These are phyloP conservation scores for Parafenestella ontariensis DNA, from an alignment of 2,329 filamentous ascomycete species.

Conservation along the genomic window DNA sequence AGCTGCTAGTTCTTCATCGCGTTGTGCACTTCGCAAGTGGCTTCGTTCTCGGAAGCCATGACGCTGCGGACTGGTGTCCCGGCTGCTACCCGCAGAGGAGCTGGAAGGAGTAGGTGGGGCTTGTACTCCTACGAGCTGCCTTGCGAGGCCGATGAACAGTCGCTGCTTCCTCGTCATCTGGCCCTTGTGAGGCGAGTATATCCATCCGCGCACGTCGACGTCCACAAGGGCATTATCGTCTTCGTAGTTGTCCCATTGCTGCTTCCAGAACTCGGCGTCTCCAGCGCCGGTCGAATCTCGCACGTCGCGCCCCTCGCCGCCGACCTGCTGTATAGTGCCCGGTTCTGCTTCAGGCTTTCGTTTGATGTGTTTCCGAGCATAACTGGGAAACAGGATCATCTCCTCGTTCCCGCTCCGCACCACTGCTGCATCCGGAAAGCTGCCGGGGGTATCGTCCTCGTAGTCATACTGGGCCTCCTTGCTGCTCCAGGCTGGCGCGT, in stretches of 20 bases:
- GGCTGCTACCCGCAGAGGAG: slow-evolving; percentile 52
- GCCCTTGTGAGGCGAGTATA: slow-evolving; percentile 84
- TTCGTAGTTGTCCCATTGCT: slow-evolving; percentile 80
- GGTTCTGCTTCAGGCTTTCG: slow-evolving; percentile 47
- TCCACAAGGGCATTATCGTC: slow-evolving; percentile 87
- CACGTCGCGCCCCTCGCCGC: slow-evolving; percentile 51
- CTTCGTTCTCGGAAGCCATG: slow-evolving; percentile 45
- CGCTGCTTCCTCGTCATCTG: slow-evolving; percentile 88
- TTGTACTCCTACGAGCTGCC: slow-evolving; percentile 86
- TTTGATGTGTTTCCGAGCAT: slow-evolving; percentile 76
- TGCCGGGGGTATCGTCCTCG: slow-evolving; percentile 67
- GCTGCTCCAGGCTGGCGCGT: slow-evolving; percentile 56
- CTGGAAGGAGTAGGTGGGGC: slow-evolving; percentile 60
- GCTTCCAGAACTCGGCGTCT: slow-evolving; percentile 77
- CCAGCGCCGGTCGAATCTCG: slow-evolving; percentile 57
- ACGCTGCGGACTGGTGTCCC: slow-evolving; percentile 52
- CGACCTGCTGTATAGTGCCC: slow-evolving; percentile 46
- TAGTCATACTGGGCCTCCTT: slow-evolving; percentile 54
- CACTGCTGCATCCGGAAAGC: slow-evolving; percentile 86
- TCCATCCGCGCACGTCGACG: slow-evolving; percentile 94
- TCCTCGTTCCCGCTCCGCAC: slow-evolving; percentile 82
- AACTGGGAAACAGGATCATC: slow-evolving; percentile 94
- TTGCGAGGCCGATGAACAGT: slow-evolving; percentile 82
- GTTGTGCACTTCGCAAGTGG: slow-evolving; percentile 59
- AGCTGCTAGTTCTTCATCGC: slow-evolving; percentile 72